Conservation (phyloP, 73 alveolate genomes). For the Diophrys sp. region DNA sequence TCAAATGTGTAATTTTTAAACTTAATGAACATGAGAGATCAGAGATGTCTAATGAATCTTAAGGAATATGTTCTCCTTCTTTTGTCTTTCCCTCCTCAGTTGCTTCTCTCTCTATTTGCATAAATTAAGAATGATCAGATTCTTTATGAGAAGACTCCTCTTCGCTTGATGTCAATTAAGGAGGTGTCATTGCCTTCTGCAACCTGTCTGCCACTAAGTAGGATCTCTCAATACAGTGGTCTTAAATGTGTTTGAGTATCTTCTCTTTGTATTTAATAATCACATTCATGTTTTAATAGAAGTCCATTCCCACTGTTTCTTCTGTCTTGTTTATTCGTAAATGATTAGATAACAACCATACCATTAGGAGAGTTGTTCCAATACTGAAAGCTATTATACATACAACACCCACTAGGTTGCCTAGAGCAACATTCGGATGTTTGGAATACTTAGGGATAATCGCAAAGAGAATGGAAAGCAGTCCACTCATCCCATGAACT, state of each 20-base stretch:
- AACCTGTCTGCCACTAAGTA: too few species aligned
- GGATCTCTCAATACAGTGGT: background rate
- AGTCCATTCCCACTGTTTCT: background rate
- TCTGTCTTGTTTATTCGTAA: background rate
- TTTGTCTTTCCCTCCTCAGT: too few species aligned
- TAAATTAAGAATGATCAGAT: too few species aligned
- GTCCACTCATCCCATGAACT: background rate
- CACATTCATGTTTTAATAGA: background rate
- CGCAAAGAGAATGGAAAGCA: background rate
- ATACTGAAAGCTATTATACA: too few species aligned
- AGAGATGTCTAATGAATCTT: too few species aligned
- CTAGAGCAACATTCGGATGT: background rate
- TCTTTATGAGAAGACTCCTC: too few species aligned
- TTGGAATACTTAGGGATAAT: background rate
- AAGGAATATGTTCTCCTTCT: too few species aligned
- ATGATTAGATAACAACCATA: background rate
- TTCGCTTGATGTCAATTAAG: too few species aligned
- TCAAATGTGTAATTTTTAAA: too few species aligned
- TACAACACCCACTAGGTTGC: background rate
- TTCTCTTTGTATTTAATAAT: background rate
- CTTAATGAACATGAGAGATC: too few species aligned
- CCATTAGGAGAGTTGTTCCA: background rate
- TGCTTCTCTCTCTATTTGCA: too few species aligned
- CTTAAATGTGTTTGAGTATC: background rate
- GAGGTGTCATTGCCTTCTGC: too few species aligned